Percentiles rank a stretch among this genome's conserved stretches.
These are phyloP conservation scores for Talaromyces sp. DNA, from an alignment of 2,329 filamentous ascomycete genomes.

Conservation along the genomic window DNA sequence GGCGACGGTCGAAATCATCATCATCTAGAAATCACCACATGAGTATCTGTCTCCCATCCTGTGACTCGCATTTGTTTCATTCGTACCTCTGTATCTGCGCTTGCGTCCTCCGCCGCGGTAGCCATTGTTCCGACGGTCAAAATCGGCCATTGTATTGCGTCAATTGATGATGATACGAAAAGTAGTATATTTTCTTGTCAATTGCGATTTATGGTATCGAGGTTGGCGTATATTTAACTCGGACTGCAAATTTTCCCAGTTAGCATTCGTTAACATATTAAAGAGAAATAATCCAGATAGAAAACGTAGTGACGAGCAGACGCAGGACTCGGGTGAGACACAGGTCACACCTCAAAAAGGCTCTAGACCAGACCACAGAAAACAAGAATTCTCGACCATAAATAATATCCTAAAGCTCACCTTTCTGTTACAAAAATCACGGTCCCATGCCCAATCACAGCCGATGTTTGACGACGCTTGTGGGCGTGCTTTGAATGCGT, in stretches of 20 bases:
- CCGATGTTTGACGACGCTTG: background rate
- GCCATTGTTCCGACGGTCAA: constrained; percentile 52
- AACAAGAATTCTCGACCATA: background rate
- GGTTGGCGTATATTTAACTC: background rate
- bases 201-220: background rate
- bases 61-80: background rate
- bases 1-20: constrained; percentile 68
- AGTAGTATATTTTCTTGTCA: background rate
- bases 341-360: no score
- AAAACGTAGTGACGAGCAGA: background rate
- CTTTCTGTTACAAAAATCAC: background rate
- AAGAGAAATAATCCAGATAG: background rate
- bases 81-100: constrained; percentile 69
- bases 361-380: background rate
- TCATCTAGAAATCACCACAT: constrained; percentile 52
- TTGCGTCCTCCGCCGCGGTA: constrained; percentile 55
- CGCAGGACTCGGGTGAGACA: background rate
- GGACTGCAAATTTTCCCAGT: background rate
- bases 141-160: constrained; percentile 46
- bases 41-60: background rate
- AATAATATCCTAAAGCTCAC: background rate
- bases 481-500: background rate
- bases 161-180: background rate
- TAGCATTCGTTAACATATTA: background rate
- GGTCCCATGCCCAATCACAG: background rate